Percentiles rank a stretch among this genome's conserved stretches.
phyloP scores from a whole-genome alignment of 495 filamentous ascomycete genomes.

The Margaritispora aquatica region DNA sequence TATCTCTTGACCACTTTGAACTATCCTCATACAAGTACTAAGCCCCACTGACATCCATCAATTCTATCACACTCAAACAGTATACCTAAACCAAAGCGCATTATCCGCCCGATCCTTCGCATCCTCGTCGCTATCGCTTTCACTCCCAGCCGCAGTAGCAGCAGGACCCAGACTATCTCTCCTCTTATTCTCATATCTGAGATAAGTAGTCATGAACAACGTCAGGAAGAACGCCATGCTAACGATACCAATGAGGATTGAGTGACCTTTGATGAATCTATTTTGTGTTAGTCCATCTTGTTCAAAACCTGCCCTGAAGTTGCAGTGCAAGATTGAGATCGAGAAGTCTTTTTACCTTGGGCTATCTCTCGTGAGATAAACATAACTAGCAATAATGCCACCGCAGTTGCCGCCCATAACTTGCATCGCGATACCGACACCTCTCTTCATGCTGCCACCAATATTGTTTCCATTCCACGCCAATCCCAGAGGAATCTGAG shows the following conservation, averaged over 20 bases:
- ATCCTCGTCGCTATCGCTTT: slow-evolving; percentile 1
- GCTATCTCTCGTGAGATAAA: slow-evolving; percentile 51
- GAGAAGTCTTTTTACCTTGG: slow-evolving; percentile 59
- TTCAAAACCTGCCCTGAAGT: too few species aligned
- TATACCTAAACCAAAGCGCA: slow-evolving; percentile 6
- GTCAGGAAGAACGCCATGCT: slow-evolving; percentile 12
- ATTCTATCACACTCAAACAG: neutral
- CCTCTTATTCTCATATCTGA: slow-evolving; percentile 7
- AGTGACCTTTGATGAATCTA: slow-evolving; percentile 18
- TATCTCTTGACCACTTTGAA: too few species aligned
- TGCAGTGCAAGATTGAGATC: too few species aligned
- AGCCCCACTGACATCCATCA: neutral
- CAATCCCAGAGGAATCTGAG: slow-evolving; percentile 63
- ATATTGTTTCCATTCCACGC: slow-evolving; percentile 83
- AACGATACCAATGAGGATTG: slow-evolving; percentile 25
- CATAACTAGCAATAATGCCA: slow-evolving; percentile 59
- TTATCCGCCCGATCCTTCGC: slow-evolving; percentile 12
- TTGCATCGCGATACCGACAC: slow-evolving; percentile 73
- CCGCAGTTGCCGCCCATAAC: slow-evolving; percentile 73
- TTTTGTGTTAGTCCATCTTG: neutral
- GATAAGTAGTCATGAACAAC: slow-evolving; percentile 12
- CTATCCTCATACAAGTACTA: too few species aligned
- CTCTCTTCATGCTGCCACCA: slow-evolving; percentile 70
- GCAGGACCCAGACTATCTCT: slow-evolving; percentile 1
- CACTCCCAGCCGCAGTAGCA: too few species aligned